These are phyloP conservation scores for Sordariomycetes sp. DNA, from an alignment of 2,329 filamentous ascomycete genomes.

Conservation along the genomic window DNA sequence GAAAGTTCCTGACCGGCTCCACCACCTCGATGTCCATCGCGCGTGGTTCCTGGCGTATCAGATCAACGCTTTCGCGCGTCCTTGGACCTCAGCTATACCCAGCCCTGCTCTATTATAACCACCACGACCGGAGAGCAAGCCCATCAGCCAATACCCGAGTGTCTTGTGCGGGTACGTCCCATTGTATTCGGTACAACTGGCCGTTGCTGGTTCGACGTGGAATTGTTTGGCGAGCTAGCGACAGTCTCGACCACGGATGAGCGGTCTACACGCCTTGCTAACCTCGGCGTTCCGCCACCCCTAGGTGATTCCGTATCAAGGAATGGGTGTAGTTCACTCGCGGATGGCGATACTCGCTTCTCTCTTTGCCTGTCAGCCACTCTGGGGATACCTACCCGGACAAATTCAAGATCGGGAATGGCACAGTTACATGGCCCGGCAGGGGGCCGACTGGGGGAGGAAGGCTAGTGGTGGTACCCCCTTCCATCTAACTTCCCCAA, in stretches of 20 bases:
- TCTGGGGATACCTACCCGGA: not conserved
- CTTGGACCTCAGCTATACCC: conserved; percentile 9
- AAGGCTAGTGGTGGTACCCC: not conserved
- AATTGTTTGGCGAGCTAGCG: not conserved
- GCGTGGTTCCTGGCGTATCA: not conserved
- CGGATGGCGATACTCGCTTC: not conserved
- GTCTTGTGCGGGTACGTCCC: not conserved
- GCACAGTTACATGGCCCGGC: not conserved
- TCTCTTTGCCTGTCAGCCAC: not conserved
- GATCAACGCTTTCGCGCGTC: conserved; percentile 2
- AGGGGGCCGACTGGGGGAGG: not conserved
- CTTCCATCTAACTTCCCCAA: not conserved
- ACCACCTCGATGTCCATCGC: not conserved
- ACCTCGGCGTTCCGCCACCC: not conserved
- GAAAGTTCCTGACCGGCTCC: not conserved
- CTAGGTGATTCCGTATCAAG: not conserved
- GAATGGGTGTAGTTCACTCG: not conserved
- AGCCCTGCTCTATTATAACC: conserved; percentile 10
- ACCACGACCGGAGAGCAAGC: not conserved
- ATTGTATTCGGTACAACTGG: not conserved
- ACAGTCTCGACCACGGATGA: not conserved
- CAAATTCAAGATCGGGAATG: not conserved
- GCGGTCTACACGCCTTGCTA: not conserved
- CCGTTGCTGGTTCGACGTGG: not conserved
- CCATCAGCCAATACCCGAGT: not conserved